Evolutionary conservation across 345 rosid genomes (phyloP), one percentile per base, ranked within the genome.

Genomic region (Anastatica hierochuntica): DNA sequence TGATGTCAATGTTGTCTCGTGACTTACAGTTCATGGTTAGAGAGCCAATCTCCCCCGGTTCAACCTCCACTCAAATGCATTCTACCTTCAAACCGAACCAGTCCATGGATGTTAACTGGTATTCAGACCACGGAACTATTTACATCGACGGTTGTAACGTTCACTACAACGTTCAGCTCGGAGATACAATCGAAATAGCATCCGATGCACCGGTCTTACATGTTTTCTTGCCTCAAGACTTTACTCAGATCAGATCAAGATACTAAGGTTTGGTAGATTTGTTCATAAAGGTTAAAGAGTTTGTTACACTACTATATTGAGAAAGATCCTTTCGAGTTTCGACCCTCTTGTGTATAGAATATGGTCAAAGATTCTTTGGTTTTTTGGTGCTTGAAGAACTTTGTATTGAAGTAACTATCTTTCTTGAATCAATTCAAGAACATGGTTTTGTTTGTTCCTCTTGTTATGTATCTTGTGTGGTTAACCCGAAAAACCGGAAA

Each of bases 21-120:
- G 84, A 80, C 70, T 79, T 84, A 42, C 92, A 87, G 34, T 90
- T 77, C 37, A 79, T 90, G 95, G 92, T 87, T 26, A 84, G 98
- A 63, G 95, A 90, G 59, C 96, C 97, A n/a, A 84, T 90, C 63
- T 61, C 75, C 38, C 79, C 77, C 0, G 75, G 70, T 51, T 17
- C 72, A 39, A 61, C 77, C 17, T 40, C 82, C 31, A 16, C 55
- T 40, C 61, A 69, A 34, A 82, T 87, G 90, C 95, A 82, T 64
- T 92, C 89, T 4, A 44, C 69, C 9, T 54, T 90, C 3, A 74
- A 72, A 72, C 49, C 74, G 4, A 69, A 70, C 42, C 81, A 82
- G 61, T 54, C 63, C 8, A 61, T 84, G 85, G 78, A 74, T 12
- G 71, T 75, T 30, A 40, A 66, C 4, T 90, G 96, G 90, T 81